These are phyloP conservation scores for Botrytis tulipae DNA, from an alignment of 2,329 filamentous ascomycete genomes.

Conservation along the genomic window DNA sequence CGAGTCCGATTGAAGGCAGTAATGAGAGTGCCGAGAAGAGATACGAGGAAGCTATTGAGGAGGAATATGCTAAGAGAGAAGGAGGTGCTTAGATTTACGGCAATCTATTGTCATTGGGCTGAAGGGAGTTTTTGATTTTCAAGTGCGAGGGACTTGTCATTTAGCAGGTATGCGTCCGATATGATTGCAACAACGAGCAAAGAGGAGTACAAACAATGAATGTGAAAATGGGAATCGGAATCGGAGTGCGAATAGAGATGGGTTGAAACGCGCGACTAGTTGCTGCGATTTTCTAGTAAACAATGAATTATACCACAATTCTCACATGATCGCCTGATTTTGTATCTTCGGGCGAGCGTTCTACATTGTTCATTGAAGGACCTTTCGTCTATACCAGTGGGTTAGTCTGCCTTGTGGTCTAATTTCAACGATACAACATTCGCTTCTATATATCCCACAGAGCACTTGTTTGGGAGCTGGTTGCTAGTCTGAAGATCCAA, in stretches of 20 bases:
- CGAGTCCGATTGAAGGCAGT: slow-evolving; percentile 39
- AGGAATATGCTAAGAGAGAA: slow-evolving; percentile 63
- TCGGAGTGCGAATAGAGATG: background rate
- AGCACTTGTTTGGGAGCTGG: background rate
- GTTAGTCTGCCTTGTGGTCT: background rate
- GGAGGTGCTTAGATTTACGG: slow-evolving; percentile 51
- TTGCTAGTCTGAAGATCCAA: background rate
- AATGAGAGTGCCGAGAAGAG: slow-evolving; percentile 43
- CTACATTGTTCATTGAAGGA: background rate
- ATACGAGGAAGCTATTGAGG: slow-evolving; percentile 61
- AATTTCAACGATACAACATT: background rate
- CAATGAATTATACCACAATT: slow-evolving; percentile 4
- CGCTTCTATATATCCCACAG: background rate
- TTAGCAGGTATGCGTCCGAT: background rate
- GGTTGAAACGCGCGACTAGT: background rate
- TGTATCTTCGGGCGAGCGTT: background rate
- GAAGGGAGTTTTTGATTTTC: background rate
- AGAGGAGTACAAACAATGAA: background rate
- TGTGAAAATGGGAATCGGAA: background rate
- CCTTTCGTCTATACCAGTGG: background rate
- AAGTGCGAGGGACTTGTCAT: background rate
- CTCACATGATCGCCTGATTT: background rate
- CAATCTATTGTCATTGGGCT: background rate
- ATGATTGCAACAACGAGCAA: background rate
- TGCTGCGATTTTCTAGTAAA: background rate